Percentiles rank a stretch among this genome's conserved stretches.
phyloP scores from a whole-genome alignment of 2,329 filamentous ascomycete species.

The Fusarium austroafricanum region DNA sequence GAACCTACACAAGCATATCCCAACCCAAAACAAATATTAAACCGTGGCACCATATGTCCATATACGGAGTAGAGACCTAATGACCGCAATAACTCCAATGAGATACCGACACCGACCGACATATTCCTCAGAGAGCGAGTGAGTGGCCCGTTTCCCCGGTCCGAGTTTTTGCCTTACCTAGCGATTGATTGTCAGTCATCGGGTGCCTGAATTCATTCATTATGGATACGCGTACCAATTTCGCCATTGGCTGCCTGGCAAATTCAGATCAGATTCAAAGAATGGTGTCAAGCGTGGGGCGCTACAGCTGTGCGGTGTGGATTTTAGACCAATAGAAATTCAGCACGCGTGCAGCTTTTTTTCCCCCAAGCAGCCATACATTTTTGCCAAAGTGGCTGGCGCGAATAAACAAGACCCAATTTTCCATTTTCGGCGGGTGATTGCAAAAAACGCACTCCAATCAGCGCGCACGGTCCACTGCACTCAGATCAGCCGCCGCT shows the following conservation, averaged over 20 bases:
- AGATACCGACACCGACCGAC: not conserved
- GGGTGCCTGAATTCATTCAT: slow-evolving; percentile 22
- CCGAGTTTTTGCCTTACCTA: slow-evolving; percentile 16
- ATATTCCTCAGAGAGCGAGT: slow-evolving; percentile 22
- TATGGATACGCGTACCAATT: slow-evolving; percentile 3
- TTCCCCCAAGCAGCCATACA: slow-evolving; percentile 17
- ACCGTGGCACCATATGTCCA: not conserved
- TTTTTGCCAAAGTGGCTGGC: slow-evolving; percentile 28
- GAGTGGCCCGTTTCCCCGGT: slow-evolving; percentile 14
- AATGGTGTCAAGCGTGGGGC: slow-evolving; percentile 17
- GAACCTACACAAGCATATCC: not conserved
- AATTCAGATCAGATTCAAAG: slow-evolving; percentile 19
- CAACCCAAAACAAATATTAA: not conserved
- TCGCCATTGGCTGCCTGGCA: slow-evolving; percentile 32
- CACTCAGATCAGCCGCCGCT: slow-evolving; percentile 54
- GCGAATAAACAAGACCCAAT: slow-evolving; percentile 23
- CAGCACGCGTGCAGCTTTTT: slow-evolving; percentile 35
- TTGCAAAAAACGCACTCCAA: slow-evolving; percentile 37
- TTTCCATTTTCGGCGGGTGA: slow-evolving; percentile 44
- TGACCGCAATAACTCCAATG: not conserved
- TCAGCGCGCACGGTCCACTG: slow-evolving; percentile 42
- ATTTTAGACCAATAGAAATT: slow-evolving; percentile 46
- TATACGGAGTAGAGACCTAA: not conserved
- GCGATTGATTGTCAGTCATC: not conserved
- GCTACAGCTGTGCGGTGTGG: not conserved